Base-by-base conservation (phyloP, 2,329 filamentous ascomycete species). In the Cladosporium halotolerans region DNA sequence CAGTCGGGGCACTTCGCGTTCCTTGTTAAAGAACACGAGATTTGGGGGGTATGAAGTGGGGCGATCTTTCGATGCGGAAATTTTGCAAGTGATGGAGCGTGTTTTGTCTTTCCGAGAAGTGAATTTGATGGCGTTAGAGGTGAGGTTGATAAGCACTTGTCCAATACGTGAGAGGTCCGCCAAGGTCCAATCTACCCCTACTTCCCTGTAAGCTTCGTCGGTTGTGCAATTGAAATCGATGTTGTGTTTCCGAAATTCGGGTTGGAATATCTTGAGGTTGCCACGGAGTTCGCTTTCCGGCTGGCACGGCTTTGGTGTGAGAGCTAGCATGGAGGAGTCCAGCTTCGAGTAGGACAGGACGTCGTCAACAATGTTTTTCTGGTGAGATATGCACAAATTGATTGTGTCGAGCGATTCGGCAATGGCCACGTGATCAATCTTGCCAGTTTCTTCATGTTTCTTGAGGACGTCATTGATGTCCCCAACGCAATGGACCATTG, bases 301-400 rank as follows among this genome's bases (percentile, higher is more conserved):
- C 23, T 53, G 42, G 3, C 55, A 55, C 4, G 45, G 52, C n/a
- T 58, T 58, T 2, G 60, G 62, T 9, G 60, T 58, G 16, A 66
- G 62, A 4, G 63, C 61, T 2, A 76, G 60, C 5, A 76, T 64
- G 56, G 69, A 71, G 0, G 72, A 73, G 43, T 75, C 73, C 13
- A 76, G 67, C 51, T 75, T 76, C 38, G 69, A 72, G 18, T 75
- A 58, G 0, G 73, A 75, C 2, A 76, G 63, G 4, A 76, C 66
- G 54, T 77, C 74, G 56, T 76, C 74, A 9, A 76, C 73, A 36
- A 77, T 76, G 18, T 72, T 64, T 55, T 74, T 76, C 53, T 76
- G 73, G 53, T 77, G 74, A 23, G 72, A 68, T 5, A 71, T 71
- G 57, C 74, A 77, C 36, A 72, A 66, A 34, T 73, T 67, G 53